phyloP scores from a whole-genome alignment of 164 flowering plant species.

The Chloranthus sessilifolius region DNA sequence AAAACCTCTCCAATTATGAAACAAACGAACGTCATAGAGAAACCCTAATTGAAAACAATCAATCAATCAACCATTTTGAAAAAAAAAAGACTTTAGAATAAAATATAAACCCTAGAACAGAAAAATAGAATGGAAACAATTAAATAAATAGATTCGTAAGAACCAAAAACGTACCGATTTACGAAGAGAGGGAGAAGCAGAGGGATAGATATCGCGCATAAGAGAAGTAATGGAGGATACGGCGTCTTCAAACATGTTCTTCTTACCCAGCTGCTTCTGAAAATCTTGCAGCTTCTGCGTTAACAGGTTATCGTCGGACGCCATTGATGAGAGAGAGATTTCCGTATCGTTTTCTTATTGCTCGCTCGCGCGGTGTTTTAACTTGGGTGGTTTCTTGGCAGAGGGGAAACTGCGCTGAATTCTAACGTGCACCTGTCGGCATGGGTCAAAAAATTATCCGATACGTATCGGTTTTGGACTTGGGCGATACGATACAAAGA shows the following conservation, averaged over 20 bases:
- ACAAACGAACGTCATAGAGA: too few relatives aligned
- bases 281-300: slow-evolving; percentile 50
- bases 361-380: neutral
- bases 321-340: slow-evolving; percentile 12
- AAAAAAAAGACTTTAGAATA: too few relatives aligned
- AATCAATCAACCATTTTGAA: too few relatives aligned
- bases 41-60: too few relatives aligned
- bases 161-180: slow-evolving; percentile 45
- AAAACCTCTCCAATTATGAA: too few relatives aligned
- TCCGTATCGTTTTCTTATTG: neutral
- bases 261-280: slow-evolving; percentile 75
- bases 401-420: slow-evolving; percentile 9
- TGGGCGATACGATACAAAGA: too few relatives aligned
- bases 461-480: too few relatives aligned
- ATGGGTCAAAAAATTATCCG: too few relatives aligned
- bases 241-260: slow-evolving; percentile 68
- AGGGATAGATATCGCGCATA: slow-evolving; percentile 36
- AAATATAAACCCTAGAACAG: neutral
- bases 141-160: neutral
- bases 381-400: slow-evolving; percentile 8
- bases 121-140: neutral
- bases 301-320: slow-evolving; percentile 24
- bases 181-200: slow-evolving; percentile 75
- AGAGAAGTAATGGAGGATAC: slow-evolving; percentile 54
- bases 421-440: too few relatives aligned